Conservation (phyloP, 345 rosid genomes). For the Dimocarpus longan region DNA sequence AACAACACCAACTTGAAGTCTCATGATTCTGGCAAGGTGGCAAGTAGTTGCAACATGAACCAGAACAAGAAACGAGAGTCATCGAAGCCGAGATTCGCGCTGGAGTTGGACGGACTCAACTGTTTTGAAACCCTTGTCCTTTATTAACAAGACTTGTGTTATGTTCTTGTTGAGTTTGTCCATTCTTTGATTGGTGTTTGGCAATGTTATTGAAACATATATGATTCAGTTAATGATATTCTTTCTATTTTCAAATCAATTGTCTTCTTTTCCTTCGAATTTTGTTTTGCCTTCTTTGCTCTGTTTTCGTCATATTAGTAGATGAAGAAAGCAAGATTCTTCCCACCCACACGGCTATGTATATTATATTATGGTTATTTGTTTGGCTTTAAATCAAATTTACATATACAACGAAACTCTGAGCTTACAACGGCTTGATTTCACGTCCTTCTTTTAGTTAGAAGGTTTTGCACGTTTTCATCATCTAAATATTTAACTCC, state of each 20-base stretch:
- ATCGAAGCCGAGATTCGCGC: constrained; percentile 46
- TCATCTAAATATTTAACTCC: too few species aligned
- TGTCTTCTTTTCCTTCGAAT: neutral
- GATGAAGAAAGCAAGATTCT: neutral
- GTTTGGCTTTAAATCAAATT: too few species aligned
- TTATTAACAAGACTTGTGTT: constrained; percentile 13
- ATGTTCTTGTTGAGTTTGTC: neutral
- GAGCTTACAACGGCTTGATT: too few species aligned
- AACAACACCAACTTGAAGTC: neutral
- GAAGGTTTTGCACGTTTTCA: too few species aligned
- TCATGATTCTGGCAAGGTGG: neutral
- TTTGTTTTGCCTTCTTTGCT: neutral
- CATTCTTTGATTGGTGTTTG: neutral
- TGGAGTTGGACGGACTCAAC: constrained; percentile 67
- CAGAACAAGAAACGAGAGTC: constrained; percentile 20
- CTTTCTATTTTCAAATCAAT: neutral
- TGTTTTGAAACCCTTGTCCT: constrained; percentile 69
- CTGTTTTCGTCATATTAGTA: neutral
- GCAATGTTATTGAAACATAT: neutral
- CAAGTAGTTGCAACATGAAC: constrained; percentile 5
- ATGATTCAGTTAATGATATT: neutral
- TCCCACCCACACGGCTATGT: neutral
- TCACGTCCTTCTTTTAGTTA: too few species aligned
- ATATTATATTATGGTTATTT: too few species aligned
- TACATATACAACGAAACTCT: too few species aligned